Evolutionary conservation across 2,329 filamentous ascomycete genomes (phyloP).

Genomic region (Ramularia collo-cygni): DNA sequence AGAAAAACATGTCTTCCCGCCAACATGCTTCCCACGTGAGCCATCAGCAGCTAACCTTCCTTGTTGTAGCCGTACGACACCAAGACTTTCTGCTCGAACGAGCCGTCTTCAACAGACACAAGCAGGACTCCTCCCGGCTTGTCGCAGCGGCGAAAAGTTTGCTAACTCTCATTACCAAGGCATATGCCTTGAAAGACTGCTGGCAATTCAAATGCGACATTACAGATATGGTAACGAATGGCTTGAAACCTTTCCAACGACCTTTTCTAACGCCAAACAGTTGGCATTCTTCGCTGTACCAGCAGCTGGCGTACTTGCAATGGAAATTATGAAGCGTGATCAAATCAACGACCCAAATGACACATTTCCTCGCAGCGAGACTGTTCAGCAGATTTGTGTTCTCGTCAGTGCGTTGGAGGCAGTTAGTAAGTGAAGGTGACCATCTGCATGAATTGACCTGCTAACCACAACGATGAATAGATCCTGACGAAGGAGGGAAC

Average conservation of each 20-base stretch:
- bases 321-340: slow-evolving; percentile 16
- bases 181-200: slow-evolving; percentile 8
- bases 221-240: slow-evolving; percentile 6
- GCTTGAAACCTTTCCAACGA: neutral
- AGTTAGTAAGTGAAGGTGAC: neutral
- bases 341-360: slow-evolving; percentile 9
- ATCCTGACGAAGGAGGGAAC: slow-evolving; percentile 12
- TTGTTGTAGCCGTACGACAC: slow-evolving; percentile 3
- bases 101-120: slow-evolving; percentile 10
- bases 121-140: slow-evolving; percentile 8
- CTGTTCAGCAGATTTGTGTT: slow-evolving; percentile 16
- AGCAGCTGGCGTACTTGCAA: slow-evolving; percentile 15
- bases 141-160: slow-evolving; percentile 11
- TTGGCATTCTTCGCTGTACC: slow-evolving; percentile 16
- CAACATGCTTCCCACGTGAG: no score
- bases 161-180: slow-evolving; percentile 12
- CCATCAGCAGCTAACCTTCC: neutral
- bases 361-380: slow-evolving; percentile 13
- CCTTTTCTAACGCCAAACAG: neutral
- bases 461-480: neutral
- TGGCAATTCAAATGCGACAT: slow-evolving; percentile 13
- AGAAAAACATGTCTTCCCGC: neutral
- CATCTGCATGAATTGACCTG: no score
- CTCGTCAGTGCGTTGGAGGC: slow-evolving; percentile 12
- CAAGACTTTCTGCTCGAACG: slow-evolving; percentile 17